Conservation (phyloP, 2,329 filamentous ascomycete genomes). For the Lasiodiplodia citricola region DNA sequence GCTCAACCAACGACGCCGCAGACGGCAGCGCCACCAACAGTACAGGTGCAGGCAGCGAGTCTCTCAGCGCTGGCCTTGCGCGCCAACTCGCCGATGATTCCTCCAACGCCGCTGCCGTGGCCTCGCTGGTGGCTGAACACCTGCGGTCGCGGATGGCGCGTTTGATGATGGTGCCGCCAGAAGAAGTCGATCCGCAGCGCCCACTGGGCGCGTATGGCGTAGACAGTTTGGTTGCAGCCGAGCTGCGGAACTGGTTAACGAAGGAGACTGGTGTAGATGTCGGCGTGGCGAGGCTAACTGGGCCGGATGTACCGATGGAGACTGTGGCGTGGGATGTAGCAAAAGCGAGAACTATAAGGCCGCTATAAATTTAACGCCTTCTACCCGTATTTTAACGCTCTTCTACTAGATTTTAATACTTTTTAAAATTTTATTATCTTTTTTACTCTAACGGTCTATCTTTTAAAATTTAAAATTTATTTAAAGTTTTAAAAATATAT, state of each 20-base stretch:
- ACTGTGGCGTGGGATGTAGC: background rate
- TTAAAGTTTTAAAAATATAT: no score
- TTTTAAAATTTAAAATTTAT: no score
- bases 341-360: background rate
- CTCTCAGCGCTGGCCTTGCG: slow-evolving; percentile 25
- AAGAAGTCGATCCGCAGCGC: background rate
- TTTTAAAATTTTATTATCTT: no score
- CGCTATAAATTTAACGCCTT: no score
- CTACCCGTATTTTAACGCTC: no score
- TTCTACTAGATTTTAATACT: no score
- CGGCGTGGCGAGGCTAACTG: background rate
- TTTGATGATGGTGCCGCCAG: slow-evolving; percentile 12
- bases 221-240: background rate
- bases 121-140: slow-evolving; percentile 13
- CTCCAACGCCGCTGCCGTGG: background rate
- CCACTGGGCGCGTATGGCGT: background rate
- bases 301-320: background rate
- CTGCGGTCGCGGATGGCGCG: slow-evolving; percentile 26
- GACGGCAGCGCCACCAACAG: background rate
- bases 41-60: background rate
- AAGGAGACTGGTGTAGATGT: background rate
- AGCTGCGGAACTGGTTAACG: background rate
- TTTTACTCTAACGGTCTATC: no score
- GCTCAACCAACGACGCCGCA: background rate
- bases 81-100: background rate